Evolutionary conservation across 1,139 yeast species (phyloP).

Genomic region (Hemisphaericaspora lyxosophila): DNA sequence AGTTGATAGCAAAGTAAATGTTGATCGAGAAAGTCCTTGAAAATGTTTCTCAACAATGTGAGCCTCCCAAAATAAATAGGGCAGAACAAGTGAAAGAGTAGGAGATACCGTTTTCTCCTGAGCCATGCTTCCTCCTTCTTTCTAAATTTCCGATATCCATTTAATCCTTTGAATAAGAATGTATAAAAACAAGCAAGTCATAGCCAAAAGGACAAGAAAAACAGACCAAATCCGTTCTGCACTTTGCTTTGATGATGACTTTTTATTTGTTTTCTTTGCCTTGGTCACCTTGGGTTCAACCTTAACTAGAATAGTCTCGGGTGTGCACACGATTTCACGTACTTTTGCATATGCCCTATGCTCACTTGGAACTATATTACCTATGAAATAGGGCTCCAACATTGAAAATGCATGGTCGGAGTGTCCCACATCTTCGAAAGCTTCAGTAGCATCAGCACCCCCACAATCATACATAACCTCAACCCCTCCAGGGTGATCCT

Average conservation of each 20-base stretch:
- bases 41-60: too few relatives aligned
- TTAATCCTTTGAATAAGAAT: conserved; percentile 31
- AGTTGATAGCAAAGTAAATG: too few relatives aligned
- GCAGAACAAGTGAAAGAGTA: too few relatives aligned
- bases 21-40: too few relatives aligned
- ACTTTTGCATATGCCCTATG: conserved; percentile 8
- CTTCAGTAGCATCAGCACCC: conserved; percentile 70
- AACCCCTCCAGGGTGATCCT: conserved; percentile 68
- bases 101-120: not conserved
- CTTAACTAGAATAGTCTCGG: not conserved
- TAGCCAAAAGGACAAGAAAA: conserved; percentile 22
- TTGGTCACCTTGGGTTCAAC: too few relatives aligned
- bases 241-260: conserved; percentile 5
- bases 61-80: too few relatives aligned
- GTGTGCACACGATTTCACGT: not conserved
- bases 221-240: conserved; percentile 18
- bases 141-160: conserved; percentile 17
- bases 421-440: conserved; percentile 55
- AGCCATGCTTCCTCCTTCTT: not conserved
- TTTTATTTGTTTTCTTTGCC: too few relatives aligned
- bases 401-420: conserved; percentile 43
- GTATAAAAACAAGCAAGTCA: conserved; percentile 27
- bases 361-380: conserved; percentile 27
- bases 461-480: conserved; percentile 69
- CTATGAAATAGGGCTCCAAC: conserved; percentile 40